These are phyloP conservation scores for Actinomucor elegans DNA, from an alignment of 371 early-diverging fungal genomes.

Conservation along the genomic window DNA sequence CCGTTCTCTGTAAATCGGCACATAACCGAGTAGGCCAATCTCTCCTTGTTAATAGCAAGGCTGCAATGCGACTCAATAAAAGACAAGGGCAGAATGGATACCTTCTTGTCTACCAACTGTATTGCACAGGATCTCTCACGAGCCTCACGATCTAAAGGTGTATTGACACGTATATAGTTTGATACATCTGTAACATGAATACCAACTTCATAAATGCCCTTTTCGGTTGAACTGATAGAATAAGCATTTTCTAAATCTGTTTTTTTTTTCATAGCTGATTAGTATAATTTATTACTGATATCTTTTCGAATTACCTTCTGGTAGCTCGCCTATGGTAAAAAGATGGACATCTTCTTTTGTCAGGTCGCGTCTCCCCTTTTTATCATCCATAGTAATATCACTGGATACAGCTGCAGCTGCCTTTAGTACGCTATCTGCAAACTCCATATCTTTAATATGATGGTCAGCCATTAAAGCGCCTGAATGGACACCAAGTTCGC, in stretches of 20 bases:
- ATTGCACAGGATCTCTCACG: constrained; percentile 75
- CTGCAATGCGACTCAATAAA: constrained; percentile 75
- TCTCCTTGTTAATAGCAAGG: constrained; percentile 64
- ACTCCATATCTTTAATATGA: constrained; percentile 35
- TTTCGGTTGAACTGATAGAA: constrained; percentile 18
- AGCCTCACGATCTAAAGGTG: constrained; percentile 80
- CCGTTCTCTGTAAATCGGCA: constrained; percentile 67
- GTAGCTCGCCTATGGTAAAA: constrained; percentile 18
- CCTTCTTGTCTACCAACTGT: constrained; percentile 71
- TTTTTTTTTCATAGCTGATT: no score
- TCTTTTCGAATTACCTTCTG: constrained; percentile 7
- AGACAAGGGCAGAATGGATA: constrained; percentile 88
- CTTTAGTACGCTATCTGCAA: constrained; percentile 22
- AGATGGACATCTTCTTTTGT: constrained; percentile 8
- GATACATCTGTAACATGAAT: constrained; percentile 93
- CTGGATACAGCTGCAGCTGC: constrained; percentile 8
- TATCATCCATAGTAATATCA: neutral
- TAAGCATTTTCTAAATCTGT: constrained; percentile 25
- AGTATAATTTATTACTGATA: no score
- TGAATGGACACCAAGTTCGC: constrained; percentile 36
- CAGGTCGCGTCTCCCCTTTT: constrained; percentile 17
- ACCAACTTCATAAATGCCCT: constrained; percentile 62
- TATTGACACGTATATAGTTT: constrained; percentile 67
- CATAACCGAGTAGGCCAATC: constrained; percentile 51
- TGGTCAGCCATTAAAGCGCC: constrained; percentile 37